Evolutionary conservation across 2,329 filamentous ascomycete species (phyloP), one percentile per base, ranked within the genome.

Genomic region (Coleophoma cylindrospora): DNA sequence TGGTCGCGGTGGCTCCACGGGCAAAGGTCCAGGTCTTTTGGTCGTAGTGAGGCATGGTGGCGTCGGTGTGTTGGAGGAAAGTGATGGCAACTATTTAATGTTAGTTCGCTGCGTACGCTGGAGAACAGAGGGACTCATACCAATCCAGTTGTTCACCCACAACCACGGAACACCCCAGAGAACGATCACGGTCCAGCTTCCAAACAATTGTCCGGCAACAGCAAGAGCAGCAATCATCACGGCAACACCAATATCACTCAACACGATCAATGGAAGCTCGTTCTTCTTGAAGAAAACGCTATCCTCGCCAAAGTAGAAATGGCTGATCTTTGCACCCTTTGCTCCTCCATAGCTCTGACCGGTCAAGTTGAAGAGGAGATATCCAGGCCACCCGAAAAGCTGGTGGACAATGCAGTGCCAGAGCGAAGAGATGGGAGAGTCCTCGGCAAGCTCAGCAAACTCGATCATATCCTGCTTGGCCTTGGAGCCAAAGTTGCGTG

Each of bases 81-180:
- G 85, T 89, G 63, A 89, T 88, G 55, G 83, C 83, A 17, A 89
- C 83, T 82, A 34, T 51, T 34, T n/a, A 4, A 34, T 11, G 12
- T 27, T 27, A 27, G 21, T n/a, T 15, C 15, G 9, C 40, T 17
- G 12, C 15, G 22, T 15, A 12, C 40, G 44, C 27, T 41, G n/a
- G 45, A 41, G 45, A 27, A 5, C n/a, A 8, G 15, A 47, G 22
- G 10, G 38, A 45, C 36, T 70, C 75, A 60, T 69, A 81, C 77
- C 75, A 48, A 87, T 74, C 83, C 83, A 87, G 72, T 86, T 80
- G 70, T 87, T 82, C 34, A 85, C 76, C 83, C 83, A 87, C 53
- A 86, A 63, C 66, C 85, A 88, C 14, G 85, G 84, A 34, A 84
- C 72, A 27, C 74, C 70, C 64, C 86, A 87, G 14, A 85, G 68